These are phyloP conservation scores for Suhomyces prunicola DNA, from an alignment of 805 yeast species.

Conservation along the genomic window DNA sequence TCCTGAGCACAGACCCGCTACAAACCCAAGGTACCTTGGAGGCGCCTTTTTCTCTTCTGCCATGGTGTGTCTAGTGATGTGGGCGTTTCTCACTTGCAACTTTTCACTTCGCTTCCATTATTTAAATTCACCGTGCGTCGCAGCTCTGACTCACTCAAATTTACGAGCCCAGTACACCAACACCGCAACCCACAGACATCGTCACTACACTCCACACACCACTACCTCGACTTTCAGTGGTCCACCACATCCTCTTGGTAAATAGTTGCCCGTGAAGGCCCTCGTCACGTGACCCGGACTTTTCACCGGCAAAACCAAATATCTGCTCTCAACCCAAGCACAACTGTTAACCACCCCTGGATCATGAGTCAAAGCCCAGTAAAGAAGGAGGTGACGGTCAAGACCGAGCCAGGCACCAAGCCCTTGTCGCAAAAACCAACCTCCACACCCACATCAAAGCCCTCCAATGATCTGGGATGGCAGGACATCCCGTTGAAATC, in stretches of 20 bases:
- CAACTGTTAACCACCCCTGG: background rate
- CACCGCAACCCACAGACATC: background rate
- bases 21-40: conserved; percentile 66
- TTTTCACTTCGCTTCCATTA: background rate
- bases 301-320: too few species aligned
- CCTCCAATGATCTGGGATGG: conserved; percentile 30
- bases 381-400: conserved; percentile 27
- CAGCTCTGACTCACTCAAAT: background rate
- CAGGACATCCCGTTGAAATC: conserved; percentile 64
- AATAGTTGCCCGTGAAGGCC: too few species aligned
- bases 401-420: conserved; percentile 16
- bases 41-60: conserved; percentile 23
- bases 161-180: background rate
- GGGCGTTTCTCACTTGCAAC: too few species aligned
- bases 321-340: too few species aligned
- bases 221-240: too few species aligned
- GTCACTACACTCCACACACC: background rate
- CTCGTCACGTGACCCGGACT: too few species aligned
- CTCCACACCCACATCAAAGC: background rate
- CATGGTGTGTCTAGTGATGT: background rate
- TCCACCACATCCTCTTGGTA: too few species aligned
- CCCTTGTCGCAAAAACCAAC: background rate
- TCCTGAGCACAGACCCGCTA: conserved; percentile 88
- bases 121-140: background rate
- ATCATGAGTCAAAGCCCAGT: conserved; percentile 26